Evolutionary conservation across 768 basidiomycete genomes (phyloP).

Genomic region (Tricholoma terreum): DNA sequence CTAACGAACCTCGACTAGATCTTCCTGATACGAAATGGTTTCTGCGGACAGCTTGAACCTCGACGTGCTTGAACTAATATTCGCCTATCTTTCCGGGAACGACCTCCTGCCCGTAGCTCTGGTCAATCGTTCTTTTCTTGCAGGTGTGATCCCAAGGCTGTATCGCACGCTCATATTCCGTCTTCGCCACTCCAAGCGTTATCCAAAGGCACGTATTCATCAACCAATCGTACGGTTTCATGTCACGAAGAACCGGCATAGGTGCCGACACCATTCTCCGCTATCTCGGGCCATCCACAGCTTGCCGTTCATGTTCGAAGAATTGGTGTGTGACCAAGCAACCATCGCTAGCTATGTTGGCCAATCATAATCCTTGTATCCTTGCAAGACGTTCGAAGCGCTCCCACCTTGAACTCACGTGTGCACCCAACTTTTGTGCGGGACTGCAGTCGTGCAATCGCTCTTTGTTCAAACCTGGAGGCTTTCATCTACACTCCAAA

Average conservation of each 20-base stretch:
- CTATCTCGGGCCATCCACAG: conserved; percentile 48
- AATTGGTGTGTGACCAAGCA: conserved; percentile 42
- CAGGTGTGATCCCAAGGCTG: conserved; percentile 59
- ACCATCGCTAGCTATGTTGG: not conserved
- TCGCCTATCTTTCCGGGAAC: conserved; percentile 46
- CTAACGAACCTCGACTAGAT: no score
- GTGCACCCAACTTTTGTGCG: conserved; percentile 46
- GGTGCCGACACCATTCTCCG: conserved; percentile 59
- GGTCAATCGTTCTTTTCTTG: conserved; percentile 64
- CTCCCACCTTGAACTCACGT: conserved; percentile 39
- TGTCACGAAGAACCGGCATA: conserved; percentile 19
- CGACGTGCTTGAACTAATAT: conserved; percentile 73
- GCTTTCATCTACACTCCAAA: conserved; percentile 55
- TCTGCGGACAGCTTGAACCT: conserved; percentile 65
- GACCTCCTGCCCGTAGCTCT: conserved; percentile 62
- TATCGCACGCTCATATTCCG: conserved; percentile 59
- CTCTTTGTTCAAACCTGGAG: conserved; percentile 47
- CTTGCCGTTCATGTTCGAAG: conserved; percentile 57
- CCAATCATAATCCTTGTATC: not conserved
- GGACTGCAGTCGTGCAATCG: conserved; percentile 49
- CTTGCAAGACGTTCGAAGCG: conserved; percentile 49
- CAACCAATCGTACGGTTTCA: not conserved
- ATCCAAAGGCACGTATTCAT: conserved; percentile 41
- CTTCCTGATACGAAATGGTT: conserved; percentile 41
- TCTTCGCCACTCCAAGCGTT: conserved; percentile 54